A percentile compares a stretch with the other conserved stretches of the same genome.
These are phyloP conservation scores for Mitragyna speciosa DNA, from an alignment of 257 asterid species.

Conservation along the genomic window DNA sequence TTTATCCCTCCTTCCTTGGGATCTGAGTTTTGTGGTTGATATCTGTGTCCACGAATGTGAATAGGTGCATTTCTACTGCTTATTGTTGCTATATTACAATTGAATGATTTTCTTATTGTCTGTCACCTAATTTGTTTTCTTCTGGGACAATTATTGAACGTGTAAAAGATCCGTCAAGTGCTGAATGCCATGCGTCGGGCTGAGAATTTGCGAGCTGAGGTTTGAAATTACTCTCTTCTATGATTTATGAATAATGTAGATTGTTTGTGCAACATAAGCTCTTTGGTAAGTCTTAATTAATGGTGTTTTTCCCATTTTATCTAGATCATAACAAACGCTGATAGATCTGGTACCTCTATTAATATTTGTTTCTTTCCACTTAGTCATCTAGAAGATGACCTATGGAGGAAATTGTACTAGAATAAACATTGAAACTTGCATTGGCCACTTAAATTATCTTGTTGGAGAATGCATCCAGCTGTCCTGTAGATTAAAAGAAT, in stretches of 20 bases:
- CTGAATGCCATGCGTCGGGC: slow-evolving; percentile 76
- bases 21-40: too few species aligned
- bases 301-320: not conserved
- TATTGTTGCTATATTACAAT: too few species aligned
- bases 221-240: slow-evolving; percentile 37
- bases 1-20: too few species aligned
- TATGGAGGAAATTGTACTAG: not conserved
- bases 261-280: not conserved
- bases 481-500: not conserved
- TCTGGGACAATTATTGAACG: slow-evolving; percentile 3
- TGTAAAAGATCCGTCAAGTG: slow-evolving; percentile 72
- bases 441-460: not conserved
- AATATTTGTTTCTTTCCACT: not conserved
- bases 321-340: not conserved
- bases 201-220: slow-evolving; percentile 67
- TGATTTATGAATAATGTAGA: not conserved
- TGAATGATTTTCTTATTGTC: not conserved
- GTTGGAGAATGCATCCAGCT: not conserved
- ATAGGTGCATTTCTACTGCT: not conserved
- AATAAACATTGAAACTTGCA: not conserved
- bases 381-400: not conserved
- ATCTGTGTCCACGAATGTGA: not conserved
- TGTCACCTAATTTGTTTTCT: slow-evolving; percentile 10
- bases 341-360: not conserved
- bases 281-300: not conserved